These are phyloP conservation scores for Prorocentrum cordatum DNA, from an alignment of 169 alveolate species.

Conservation along the genomic window DNA sequence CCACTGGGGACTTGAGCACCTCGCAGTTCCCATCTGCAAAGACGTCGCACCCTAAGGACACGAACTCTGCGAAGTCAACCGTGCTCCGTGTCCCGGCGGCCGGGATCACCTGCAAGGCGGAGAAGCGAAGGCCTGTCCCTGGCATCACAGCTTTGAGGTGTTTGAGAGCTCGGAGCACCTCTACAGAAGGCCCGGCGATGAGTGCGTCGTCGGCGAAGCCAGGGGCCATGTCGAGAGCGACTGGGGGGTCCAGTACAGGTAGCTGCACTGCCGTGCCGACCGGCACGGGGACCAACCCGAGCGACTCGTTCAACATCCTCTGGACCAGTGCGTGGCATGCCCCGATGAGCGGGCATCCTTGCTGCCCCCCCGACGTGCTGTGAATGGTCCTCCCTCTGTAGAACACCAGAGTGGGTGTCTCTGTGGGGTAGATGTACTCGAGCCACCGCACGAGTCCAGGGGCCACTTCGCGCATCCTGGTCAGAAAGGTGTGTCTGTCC, in stretches of 20 bases:
- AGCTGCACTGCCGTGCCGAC: neutral
- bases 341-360: slow-evolving; percentile 7
- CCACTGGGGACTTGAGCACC: slow-evolving; percentile 23
- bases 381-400: too few relatives aligned
- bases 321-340: slow-evolving; percentile 35
- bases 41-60: neutral
- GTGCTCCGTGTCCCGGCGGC: neutral
- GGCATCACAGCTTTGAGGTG: slow-evolving; percentile 2
- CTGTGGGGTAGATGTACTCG: slow-evolving; percentile 1
- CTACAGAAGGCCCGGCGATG: slow-evolving; percentile 7
- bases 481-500: slow-evolving; percentile 1
- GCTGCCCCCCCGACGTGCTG: too few relatives aligned
- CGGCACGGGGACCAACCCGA: neutral
- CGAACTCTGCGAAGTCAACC: neutral
- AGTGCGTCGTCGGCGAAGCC: slow-evolving; percentile 25
- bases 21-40: neutral
- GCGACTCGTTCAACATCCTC: neutral
- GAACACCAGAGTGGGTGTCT: neutral
- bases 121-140: neutral
- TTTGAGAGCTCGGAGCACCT: neutral
- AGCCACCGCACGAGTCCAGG: slow-evolving; percentile 11
- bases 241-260: slow-evolving; percentile 1
- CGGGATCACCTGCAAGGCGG: neutral
- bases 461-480: slow-evolving; percentile 2
- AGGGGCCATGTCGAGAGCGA: slow-evolving; percentile 7